phyloP scores from a whole-genome alignment of 164 flowering plant genomes.

The Liquidambar formosana region DNA sequence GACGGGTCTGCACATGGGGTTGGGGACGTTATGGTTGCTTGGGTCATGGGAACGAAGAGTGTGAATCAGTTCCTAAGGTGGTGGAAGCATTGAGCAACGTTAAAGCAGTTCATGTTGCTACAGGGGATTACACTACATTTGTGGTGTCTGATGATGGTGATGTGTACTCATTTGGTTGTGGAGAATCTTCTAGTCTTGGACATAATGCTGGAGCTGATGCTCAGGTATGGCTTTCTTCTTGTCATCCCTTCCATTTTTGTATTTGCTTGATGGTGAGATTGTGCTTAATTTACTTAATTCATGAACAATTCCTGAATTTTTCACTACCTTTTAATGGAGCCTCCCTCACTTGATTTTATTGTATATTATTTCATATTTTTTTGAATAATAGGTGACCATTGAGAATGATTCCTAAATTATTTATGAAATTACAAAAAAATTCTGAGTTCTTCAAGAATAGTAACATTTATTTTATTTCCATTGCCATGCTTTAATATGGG shows the following conservation, averaged over 20 bases:
- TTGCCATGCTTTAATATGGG: no score
- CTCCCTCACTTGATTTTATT: no score
- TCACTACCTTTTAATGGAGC: no score
- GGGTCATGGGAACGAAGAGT: conserved; percentile 96
- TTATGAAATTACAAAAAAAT: no score
- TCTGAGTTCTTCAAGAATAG: no score
- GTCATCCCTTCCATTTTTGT: not conserved
- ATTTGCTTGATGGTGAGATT: not conserved
- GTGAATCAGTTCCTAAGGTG: conserved; percentile 87
- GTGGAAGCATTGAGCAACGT: conserved; percentile 69
- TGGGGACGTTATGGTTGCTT: conserved; percentile 99
- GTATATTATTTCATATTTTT: no score
- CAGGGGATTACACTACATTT: conserved; percentile 96
- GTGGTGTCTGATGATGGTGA: conserved; percentile 90
- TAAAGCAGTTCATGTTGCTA: conserved; percentile 93
- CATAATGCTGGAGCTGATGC: conserved; percentile 58
- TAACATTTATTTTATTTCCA: no score
- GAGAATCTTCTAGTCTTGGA: conserved; percentile 97
- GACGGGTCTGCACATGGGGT: conserved; percentile 99
- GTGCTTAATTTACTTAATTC: no score
- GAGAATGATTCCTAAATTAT: no score
- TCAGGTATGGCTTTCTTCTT: conserved; percentile 54
- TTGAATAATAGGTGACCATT: no score
- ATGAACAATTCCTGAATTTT: no score
- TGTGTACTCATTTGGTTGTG: conserved; percentile 97